phyloP scores from a whole-genome alignment of 2,329 filamentous ascomycete genomes.

The Pestalotiopsis sp. region DNA sequence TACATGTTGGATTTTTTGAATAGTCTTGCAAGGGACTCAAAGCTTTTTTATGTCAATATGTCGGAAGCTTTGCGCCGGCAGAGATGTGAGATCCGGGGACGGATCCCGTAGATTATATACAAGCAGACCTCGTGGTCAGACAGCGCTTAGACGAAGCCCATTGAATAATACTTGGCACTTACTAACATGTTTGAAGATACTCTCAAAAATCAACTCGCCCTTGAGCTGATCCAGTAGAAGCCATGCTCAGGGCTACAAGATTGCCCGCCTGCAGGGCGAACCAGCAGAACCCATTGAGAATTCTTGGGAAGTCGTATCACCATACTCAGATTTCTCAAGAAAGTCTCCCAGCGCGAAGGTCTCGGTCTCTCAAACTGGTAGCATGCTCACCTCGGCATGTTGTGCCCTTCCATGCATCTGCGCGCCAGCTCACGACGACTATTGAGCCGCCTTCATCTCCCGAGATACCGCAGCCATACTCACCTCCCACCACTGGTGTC shows the following conservation, averaged over 20 bases:
- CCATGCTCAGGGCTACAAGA: not conserved
- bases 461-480: constrained; percentile 48
- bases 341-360: not conserved
- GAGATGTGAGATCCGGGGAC: not conserved
- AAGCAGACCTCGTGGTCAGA: not conserved
- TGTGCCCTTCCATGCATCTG: constrained; percentile 10
- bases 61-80: not conserved
- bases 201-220: not conserved
- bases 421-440: constrained; percentile 14
- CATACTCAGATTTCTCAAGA: not conserved
- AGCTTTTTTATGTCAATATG: not conserved
- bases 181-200: not conserved
- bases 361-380: not conserved
- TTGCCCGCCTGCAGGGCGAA: constrained; percentile 6
- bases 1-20: not conserved
- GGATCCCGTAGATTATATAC: not conserved
- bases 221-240: not conserved
- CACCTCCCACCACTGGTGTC: constrained; percentile 71
- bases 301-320: not conserved
- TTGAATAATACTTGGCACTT: not conserved
- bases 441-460: constrained; percentile 24
- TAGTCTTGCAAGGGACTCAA: not conserved
- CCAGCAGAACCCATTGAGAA: not conserved
- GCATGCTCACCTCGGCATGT: constrained; percentile 11
- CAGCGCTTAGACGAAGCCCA: not conserved